Evolutionary conservation across 2,329 filamentous ascomycete genomes (phyloP).

Genomic region (Fusarium longipes): DNA sequence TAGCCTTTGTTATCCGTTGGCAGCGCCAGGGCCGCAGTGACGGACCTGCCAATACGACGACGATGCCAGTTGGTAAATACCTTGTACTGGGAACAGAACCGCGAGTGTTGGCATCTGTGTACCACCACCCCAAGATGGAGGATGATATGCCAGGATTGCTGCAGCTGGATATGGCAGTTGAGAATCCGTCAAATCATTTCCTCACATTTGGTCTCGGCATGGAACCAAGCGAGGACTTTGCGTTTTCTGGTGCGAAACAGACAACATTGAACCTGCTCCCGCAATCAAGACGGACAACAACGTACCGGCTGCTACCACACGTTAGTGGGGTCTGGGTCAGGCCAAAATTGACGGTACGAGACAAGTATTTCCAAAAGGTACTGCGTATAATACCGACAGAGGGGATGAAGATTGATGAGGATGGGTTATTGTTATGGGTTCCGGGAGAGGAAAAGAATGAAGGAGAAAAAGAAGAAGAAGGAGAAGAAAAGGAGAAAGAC

Average conservation of each 20-base stretch:
- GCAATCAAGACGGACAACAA: slow-evolving; percentile 77
- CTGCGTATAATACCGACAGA: slow-evolving; percentile 83
- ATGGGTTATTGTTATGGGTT: slow-evolving; percentile 73
- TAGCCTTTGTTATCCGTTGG: slow-evolving; percentile 83
- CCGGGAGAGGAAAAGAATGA: slow-evolving; percentile 50
- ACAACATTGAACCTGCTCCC: slow-evolving; percentile 84
- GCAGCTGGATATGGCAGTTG: slow-evolving; percentile 73
- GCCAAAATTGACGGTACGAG: slow-evolving; percentile 80
- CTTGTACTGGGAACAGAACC: slow-evolving; percentile 86
- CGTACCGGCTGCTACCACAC: slow-evolving; percentile 79
- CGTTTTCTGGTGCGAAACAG: slow-evolving; percentile 89
- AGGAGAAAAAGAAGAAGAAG: too few species aligned
- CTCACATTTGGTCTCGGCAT: slow-evolving; percentile 91
- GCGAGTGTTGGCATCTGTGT: slow-evolving; percentile 76
- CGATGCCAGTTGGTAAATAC: slow-evolving; percentile 81
- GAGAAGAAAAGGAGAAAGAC: too few species aligned
- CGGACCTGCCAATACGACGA: slow-evolving; percentile 67
- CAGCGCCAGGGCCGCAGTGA: slow-evolving; percentile 61
- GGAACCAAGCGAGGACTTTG: slow-evolving; percentile 93
- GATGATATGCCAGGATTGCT: slow-evolving; percentile 52
- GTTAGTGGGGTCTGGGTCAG: slow-evolving; percentile 73
- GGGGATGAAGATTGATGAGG: slow-evolving; percentile 73
- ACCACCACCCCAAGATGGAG: slow-evolving; percentile 53
- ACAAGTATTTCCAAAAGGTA: slow-evolving; percentile 94
- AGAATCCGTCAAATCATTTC: slow-evolving; percentile 95